Percentiles rank a stretch among this genome's conserved stretches.
Evolutionary conservation across 2,329 filamentous ascomycete genomes (phyloP).

Genomic region (Exophiala aquamarina): DNA sequence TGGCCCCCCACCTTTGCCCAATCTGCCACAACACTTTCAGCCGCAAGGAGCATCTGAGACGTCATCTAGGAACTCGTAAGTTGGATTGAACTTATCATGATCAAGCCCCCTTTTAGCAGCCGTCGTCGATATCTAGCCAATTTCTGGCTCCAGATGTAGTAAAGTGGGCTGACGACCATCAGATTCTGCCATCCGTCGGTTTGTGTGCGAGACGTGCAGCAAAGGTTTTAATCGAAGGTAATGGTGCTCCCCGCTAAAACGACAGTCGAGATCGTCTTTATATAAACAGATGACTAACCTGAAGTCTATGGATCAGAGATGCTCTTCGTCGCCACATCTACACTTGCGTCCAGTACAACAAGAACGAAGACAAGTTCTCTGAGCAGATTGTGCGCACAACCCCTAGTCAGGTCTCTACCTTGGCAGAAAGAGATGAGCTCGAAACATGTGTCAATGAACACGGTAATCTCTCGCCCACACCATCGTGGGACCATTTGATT

Average conservation of each 20-base stretch:
- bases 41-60: slow-evolving; percentile 8
- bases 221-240: neutral
- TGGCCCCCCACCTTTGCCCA: neutral
- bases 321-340: neutral
- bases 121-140: neutral
- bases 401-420: neutral
- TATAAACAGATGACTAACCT: neutral
- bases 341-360: neutral
- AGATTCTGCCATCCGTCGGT: neutral
- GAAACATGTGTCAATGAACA: neutral
- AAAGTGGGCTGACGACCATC: neutral
- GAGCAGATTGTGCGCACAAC: neutral
- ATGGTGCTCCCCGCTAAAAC: neutral
- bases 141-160: neutral
- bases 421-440: neutral
- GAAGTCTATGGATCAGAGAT: neutral
- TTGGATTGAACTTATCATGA: neutral
- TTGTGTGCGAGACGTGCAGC: neutral
- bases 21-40: slow-evolving; percentile 4
- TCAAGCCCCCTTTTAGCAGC: neutral
- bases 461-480: neutral
- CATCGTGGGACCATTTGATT: neutral
- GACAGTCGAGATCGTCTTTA: neutral
- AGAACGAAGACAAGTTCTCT: neutral
- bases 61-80: slow-evolving; percentile 9